phyloP scores from a whole-genome alignment of 169 alveolate species.

The Plasmodium sp. region DNA sequence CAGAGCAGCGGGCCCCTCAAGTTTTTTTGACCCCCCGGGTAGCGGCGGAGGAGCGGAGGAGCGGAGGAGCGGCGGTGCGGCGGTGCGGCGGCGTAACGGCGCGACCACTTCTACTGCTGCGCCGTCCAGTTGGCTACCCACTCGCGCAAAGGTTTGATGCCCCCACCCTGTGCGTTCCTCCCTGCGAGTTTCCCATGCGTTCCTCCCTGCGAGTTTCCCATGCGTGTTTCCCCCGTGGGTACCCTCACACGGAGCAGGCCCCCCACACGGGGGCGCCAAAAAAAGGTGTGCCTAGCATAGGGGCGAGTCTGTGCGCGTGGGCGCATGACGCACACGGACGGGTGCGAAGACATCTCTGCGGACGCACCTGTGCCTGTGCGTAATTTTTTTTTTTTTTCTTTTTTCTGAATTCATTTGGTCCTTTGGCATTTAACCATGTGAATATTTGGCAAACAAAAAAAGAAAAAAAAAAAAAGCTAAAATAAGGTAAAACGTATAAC shows the following conservation, averaged over 20 bases:
- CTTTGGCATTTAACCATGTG: not conserved
- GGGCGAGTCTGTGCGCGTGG: not conserved
- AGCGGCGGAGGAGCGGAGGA: not conserved
- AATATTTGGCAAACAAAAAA: not conserved
- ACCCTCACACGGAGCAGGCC: not conserved
- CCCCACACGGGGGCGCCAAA: not conserved
- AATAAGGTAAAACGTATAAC: not conserved
- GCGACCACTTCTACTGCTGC: not conserved
- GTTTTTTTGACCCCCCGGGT: not conserved
- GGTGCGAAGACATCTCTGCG: not conserved
- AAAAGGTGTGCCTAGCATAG: not conserved
- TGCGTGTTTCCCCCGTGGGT: not conserved
- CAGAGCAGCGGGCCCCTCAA: slow-evolving; percentile 14
- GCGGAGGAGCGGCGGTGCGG: too few relatives aligned
- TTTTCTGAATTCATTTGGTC: not conserved
- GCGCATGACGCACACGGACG: not conserved
- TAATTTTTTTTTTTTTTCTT: not conserved
- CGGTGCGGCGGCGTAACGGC: not conserved
- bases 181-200: not conserved
- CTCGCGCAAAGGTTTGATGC: not conserved
- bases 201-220: not conserved
- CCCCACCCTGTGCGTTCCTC: not conserved
- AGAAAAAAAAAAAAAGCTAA: not conserved
- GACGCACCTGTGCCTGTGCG: not conserved
- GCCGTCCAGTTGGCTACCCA: not conserved